These are phyloP conservation scores for Penicillium occitanis DNA, from an alignment of 2,329 filamentous ascomycete species.

Conservation along the genomic window DNA sequence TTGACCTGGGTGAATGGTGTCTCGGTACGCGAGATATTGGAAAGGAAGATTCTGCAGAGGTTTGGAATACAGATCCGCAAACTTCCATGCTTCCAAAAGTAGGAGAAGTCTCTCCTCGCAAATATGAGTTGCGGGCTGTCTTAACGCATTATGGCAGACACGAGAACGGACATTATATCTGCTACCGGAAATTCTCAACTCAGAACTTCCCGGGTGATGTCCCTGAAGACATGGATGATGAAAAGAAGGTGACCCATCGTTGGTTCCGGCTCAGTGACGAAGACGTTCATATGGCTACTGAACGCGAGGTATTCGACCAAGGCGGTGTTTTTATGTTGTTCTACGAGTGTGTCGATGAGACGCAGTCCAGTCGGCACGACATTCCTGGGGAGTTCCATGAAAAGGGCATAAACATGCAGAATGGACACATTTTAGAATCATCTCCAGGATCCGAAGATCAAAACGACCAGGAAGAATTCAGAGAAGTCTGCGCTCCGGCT, in stretches of 20 bases:
- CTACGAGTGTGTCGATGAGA: conserved; percentile 70
- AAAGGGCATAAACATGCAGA: neutral
- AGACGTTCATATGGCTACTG: conserved; percentile 70
- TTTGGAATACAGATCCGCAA: conserved; percentile 68
- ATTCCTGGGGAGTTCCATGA: neutral
- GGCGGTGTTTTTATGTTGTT: conserved; percentile 95
- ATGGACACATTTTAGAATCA: neutral
- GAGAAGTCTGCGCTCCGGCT: neutral
- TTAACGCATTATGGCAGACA: conserved; percentile 88
- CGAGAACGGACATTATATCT: conserved; percentile 94
- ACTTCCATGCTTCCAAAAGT: conserved; percentile 70
- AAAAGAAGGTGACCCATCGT: conserved; percentile 48
- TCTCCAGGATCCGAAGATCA: neutral
- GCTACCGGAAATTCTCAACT: conserved; percentile 70
- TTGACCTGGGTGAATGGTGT: conserved; percentile 84
- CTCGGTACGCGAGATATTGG: conserved; percentile 57
- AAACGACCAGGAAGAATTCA: neutral
- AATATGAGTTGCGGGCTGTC: conserved; percentile 78
- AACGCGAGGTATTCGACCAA: conserved; percentile 71
- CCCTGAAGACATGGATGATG: conserved; percentile 35
- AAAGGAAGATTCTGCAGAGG: conserved; percentile 53
- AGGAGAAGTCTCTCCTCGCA: conserved; percentile 49
- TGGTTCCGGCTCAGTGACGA: conserved; percentile 96
- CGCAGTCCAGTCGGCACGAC: neutral
- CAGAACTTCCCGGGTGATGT: conserved; percentile 36